Conservation (phyloP, 176 grass and related monocot genomes). For the Saccharum spontaneum region DNA sequence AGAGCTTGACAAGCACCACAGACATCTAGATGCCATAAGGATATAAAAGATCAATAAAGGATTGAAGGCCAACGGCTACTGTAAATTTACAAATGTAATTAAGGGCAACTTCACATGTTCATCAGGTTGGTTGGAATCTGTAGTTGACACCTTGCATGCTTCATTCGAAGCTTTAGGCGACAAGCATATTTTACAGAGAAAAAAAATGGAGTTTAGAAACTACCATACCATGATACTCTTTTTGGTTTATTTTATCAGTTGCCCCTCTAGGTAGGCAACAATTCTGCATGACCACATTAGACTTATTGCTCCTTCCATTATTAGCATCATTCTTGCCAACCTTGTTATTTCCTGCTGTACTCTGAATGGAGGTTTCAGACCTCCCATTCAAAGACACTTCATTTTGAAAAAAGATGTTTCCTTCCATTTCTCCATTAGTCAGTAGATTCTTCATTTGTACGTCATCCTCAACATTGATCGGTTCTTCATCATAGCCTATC, state of each 20-base stretch:
- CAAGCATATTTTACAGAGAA: slow-evolving; percentile 12
- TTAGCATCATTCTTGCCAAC: slow-evolving; percentile 26
- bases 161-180: slow-evolving; percentile 9
- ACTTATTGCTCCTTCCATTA: slow-evolving; percentile 25
- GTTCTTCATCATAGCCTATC: slow-evolving; percentile 87
- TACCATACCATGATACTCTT: slow-evolving; percentile 43
- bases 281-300: slow-evolving; percentile 22
- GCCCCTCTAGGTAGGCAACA: slow-evolving; percentile 9
- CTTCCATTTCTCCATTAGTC: slow-evolving; percentile 24
- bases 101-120: not conserved
- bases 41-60: slow-evolving; percentile 12
- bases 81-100: not conserved
- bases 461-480: slow-evolving; percentile 48
- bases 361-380: slow-evolving; percentile 19
- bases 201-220: slow-evolving; percentile 16
- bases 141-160: slow-evolving; percentile 4
- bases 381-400: not conserved
- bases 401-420: slow-evolving; percentile 12
- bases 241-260: slow-evolving; percentile 34
- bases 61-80: not conserved
- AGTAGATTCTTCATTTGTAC: slow-evolving; percentile 31
- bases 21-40: slow-evolving; percentile 3
- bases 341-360: slow-evolving; percentile 26
- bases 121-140: not conserved
- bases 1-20: slow-evolving; percentile 3